phyloP scores from a whole-genome alignment of 768 basidiomycete species.

The Amyloporia xantha region DNA sequence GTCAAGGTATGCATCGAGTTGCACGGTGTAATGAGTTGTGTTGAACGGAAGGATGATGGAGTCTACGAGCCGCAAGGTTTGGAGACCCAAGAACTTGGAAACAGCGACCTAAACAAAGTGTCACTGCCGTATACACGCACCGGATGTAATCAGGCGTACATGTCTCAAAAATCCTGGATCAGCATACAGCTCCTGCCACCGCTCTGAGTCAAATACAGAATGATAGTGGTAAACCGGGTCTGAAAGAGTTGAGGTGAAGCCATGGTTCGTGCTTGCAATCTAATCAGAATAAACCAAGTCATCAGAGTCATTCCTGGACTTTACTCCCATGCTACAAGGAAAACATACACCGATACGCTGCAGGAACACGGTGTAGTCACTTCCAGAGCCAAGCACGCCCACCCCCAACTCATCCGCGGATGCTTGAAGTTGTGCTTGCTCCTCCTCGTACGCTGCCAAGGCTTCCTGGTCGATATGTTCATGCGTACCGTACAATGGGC shows the following conservation, averaged over 20 bases:
- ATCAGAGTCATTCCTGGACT: neutral
- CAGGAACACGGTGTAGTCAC: constrained; percentile 90
- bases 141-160: constrained; percentile 24
- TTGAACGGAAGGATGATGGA: constrained; percentile 56
- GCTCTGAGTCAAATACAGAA: constrained; percentile 50
- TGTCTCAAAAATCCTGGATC: constrained; percentile 59
- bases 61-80: constrained; percentile 46
- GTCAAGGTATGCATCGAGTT: constrained; percentile 46
- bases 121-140: neutral
- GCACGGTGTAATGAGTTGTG: constrained; percentile 58
- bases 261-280: constrained; percentile 30
- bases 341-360: constrained; percentile 64
- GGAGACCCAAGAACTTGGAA: constrained; percentile 50
- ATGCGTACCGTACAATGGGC: constrained; percentile 38
- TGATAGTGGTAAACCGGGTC: constrained; percentile 58
- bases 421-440: constrained; percentile 11
- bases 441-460: constrained; percentile 32
- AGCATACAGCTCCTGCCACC: constrained; percentile 57
- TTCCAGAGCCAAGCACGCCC: constrained; percentile 71
- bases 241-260: constrained; percentile 30
- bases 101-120: constrained; percentile 38
- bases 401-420: constrained; percentile 35
- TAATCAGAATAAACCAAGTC: constrained; percentile 30
- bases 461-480: constrained; percentile 38
- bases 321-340: constrained; percentile 4